Base-by-base conservation (phyloP, 192 early-diverging fungal species). In the Rhizophagus clarus region DNA sequence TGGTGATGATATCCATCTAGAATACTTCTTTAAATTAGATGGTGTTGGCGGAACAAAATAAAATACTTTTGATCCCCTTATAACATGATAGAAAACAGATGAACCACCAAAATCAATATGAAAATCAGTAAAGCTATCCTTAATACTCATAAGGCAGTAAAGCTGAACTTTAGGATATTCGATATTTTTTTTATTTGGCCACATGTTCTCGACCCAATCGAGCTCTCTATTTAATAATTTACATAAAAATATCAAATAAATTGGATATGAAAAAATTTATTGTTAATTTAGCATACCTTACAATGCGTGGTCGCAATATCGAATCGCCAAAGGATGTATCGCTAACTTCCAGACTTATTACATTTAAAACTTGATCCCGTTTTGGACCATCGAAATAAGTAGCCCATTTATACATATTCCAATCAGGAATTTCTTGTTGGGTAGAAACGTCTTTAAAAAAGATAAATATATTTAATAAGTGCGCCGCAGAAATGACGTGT, bases 121-220 rank as follows among this genome's bases (percentile, higher is more conserved):
- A 82, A 85, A 85, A 77, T 85, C 84, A 22, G 96, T 91, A 83
- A 96, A 95, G 76, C 88, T 89, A 77, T 96, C 93, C 81, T 92
- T 89, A n/a, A 96, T 94, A 51, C 94, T 92, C 97, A 98, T 97
- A 73, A 97, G 83, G 79, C 97, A 98, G 81, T 98, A 97, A 10
- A 96, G 87, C 81, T 96, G 95, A 0, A 96, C 95, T 67, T 91
- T 90, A 11, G 97, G 97, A 80, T 92, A 96, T 82, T 94, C 93
- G 40, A 83, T 86, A n/a, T 77, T 78, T 81, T 90, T 90, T 31
- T 92, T 79, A 29, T 79, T 51, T 14, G 97, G 97, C 97, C 97
- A 98, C 79, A 94, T 88, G 51, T 90, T 90, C 68, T 97, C 95
- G 69, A 93, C 89, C 93, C 94, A 95, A 85, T 98, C 97, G 66